Evolutionary conservation across 768 basidiomycete species (phyloP), one percentile per base, ranked within the genome.

Genomic region (Harrya chromipes): DNA sequence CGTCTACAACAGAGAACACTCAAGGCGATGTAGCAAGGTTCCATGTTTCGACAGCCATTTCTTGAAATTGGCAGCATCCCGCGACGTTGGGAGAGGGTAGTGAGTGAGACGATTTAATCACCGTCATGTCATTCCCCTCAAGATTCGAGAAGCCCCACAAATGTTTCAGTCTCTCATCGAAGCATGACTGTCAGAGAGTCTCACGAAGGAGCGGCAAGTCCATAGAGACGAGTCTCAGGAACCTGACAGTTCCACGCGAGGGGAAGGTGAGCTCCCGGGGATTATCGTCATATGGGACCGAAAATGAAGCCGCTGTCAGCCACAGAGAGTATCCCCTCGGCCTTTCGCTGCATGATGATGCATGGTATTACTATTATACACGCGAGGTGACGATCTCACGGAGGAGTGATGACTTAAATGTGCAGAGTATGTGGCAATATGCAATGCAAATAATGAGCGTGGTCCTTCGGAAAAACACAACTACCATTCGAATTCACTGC

Each of bases 401-500:
- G 56, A 50, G 47, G 57, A 50, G 54, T 54, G 52, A 55, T 47
- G 61, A 34, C 39, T 54, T 56, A 57, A 54, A 55, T 64, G 59
- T 64, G 61, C 45, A 47, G 49, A 50, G 50, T 57, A 55, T 33
- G 33, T 33, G 6, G 43, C 50, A 23, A 52, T 61, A 50, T 53
- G 53, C 44, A 40, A 56, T 57, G 58, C 56, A 52, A 48, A 58
- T 50, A 55, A 57, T 37, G 52, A 40, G 19, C 31, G 43, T 16
- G 24, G 40, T 37, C 54, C 42, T 23, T 33, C 20, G 27, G 26
- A 43, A 42, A 19, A 24, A 47, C 39, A 51, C 26, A 20, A 52
- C 57, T 71, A 76, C 74, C 74, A 76, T 57, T 76, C 74, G 35
- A 76, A 76, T 61, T 76, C 74, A 16, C 74, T 76, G 55, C 35